Conservation (phyloP, 2,329 filamentous ascomycete species). For the Botryosphaeria agaves region DNA sequence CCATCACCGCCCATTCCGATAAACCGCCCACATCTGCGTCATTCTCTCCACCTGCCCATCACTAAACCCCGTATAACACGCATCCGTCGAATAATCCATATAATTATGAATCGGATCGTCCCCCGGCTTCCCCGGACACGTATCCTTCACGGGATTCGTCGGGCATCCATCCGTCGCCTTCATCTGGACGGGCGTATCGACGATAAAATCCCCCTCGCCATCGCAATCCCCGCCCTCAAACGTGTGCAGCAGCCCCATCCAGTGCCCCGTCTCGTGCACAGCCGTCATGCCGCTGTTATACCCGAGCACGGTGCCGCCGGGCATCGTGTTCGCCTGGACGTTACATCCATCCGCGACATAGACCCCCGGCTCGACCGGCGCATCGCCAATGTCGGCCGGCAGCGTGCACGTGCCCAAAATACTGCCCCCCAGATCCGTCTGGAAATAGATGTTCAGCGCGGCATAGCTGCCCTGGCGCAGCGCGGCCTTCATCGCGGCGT, state of each 20-base stretch:
- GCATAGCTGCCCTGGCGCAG: slow-evolving; percentile 36
- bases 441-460: slow-evolving; percentile 42
- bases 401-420: slow-evolving; percentile 39
- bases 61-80: slow-evolving; percentile 37
- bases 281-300: slow-evolving; percentile 31
- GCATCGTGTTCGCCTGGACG: slow-evolving; percentile 39
- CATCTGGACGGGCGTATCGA: slow-evolving; percentile 24
- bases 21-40: slow-evolving; percentile 32
- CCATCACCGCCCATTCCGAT: slow-evolving; percentile 16
- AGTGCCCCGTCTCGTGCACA: slow-evolving; percentile 31
- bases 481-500: slow-evolving; percentile 32
- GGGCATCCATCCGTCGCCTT: slow-evolving; percentile 38
- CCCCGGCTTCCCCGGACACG: slow-evolving; percentile 28
- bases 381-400: slow-evolving; percentile 21
- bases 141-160: slow-evolving; percentile 26
- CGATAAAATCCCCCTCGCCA: slow-evolving; percentile 26
- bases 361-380: slow-evolving; percentile 16
- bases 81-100: slow-evolving; percentile 42
- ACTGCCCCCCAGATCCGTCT: slow-evolving; percentile 30
- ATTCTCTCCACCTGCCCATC: slow-evolving; percentile 31
- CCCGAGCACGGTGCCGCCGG: slow-evolving; percentile 28
- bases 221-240: slow-evolving; percentile 28
- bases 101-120: slow-evolving; percentile 39
- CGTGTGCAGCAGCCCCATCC: slow-evolving; percentile 28
- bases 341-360: slow-evolving; percentile 40